A percentile compares a stretch with the other conserved stretches of the same genome.
These are phyloP conservation scores for Antrodiella citrinella DNA, from an alignment of 768 basidiomycete species.

Conservation along the genomic window DNA sequence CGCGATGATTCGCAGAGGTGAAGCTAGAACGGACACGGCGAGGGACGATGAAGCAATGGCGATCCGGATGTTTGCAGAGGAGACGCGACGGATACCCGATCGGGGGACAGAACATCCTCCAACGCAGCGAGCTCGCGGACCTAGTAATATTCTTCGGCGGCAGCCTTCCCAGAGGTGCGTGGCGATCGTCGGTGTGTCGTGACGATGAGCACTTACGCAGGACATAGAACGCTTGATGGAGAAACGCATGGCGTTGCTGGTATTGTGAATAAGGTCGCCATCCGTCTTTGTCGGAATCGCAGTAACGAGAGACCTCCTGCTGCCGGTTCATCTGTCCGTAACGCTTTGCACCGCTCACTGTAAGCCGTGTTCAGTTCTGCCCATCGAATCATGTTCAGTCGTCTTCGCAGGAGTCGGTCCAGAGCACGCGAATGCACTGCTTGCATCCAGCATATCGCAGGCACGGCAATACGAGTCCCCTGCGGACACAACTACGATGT, in stretches of 20 bases:
- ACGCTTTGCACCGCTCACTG: slow-evolving; percentile 8
- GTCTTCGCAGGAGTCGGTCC: background rate
- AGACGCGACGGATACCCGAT: background rate
- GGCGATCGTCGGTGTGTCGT: too few relatives aligned
- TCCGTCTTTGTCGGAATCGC: background rate
- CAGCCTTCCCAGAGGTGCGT: background rate
- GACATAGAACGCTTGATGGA: background rate
- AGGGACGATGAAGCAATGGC: background rate
- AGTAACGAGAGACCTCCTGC: background rate
- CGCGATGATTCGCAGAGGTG: background rate
- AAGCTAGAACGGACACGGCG: background rate
- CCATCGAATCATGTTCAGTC: background rate
- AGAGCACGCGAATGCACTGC: background rate
- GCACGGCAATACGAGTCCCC: slow-evolving; percentile 5
- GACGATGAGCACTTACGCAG: too few relatives aligned
- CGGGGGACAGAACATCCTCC: background rate
- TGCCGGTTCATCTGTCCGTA: slow-evolving; percentile 3
- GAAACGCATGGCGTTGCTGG: background rate
- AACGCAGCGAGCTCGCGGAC: background rate
- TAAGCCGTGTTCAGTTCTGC: slow-evolving; percentile 1
- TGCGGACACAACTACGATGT: slow-evolving; percentile 21
- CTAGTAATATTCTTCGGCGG: background rate
- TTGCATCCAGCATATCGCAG: background rate
- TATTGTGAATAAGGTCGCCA: background rate
- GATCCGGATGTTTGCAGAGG: background rate